Evolutionary conservation across 768 basidiomycete species (phyloP).

Genomic region (Crepidotus variabilis): DNA sequence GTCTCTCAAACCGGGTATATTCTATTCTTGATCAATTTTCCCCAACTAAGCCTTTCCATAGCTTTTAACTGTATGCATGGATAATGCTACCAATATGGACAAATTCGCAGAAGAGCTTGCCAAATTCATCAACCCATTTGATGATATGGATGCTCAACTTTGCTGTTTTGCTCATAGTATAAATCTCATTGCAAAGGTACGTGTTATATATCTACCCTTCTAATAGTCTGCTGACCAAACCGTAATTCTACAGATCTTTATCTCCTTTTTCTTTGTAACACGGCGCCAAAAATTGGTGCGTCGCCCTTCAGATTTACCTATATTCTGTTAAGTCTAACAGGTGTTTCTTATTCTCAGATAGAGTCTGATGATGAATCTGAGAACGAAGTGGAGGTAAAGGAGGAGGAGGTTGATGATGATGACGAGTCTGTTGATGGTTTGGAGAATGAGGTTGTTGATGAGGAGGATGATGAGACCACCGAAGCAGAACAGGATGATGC

Average conservation of each 20-base stretch:
- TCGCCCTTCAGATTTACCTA: no score
- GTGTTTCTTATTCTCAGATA: no score
- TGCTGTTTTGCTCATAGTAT: constrained; percentile 27
- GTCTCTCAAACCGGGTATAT: constrained; percentile 21
- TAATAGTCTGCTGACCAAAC: constrained; percentile 1
- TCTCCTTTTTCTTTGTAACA: constrained; percentile 23
- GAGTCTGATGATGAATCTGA: no score
- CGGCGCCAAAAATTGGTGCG: constrained; percentile 12
- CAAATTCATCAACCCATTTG: constrained; percentile 17
- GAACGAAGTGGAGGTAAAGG: no score
- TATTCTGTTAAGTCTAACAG: no score
- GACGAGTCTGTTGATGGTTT: not conserved
- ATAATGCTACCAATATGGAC: constrained; percentile 29
- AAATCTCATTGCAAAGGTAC: constrained; percentile 30
- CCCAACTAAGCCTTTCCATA: constrained; percentile 8
- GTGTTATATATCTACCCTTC: constrained; percentile 1
- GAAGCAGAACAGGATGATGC: no score
- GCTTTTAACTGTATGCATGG: constrained; percentile 26
- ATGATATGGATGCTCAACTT: constrained; percentile 10
- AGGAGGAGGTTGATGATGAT: constrained; percentile 5
- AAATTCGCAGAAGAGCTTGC: constrained; percentile 18
- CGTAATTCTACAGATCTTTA: constrained; percentile 17
- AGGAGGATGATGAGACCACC: constrained; percentile 12
- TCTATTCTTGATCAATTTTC: not conserved
- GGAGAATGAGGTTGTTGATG: constrained; percentile 10